Evolutionary conservation across 2,329 filamentous ascomycete genomes (phyloP).

Genomic region (Fusarium tjaetaba): DNA sequence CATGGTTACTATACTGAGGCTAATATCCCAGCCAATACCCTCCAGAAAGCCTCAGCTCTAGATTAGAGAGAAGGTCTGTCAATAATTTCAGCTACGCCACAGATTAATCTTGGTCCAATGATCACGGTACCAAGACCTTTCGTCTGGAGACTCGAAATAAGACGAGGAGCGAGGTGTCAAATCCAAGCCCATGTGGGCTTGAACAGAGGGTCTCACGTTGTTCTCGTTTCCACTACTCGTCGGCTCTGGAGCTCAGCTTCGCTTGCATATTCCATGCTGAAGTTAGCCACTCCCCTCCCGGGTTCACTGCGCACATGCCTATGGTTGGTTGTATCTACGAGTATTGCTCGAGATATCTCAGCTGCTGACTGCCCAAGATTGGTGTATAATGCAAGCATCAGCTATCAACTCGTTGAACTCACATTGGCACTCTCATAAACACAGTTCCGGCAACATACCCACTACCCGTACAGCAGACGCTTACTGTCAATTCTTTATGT

Average conservation of each 20-base stretch:
- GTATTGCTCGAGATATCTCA: background rate
- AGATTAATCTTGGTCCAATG: fast-evolving
- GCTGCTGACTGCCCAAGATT: background rate
- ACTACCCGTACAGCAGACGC: background rate
- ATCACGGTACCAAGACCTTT: no score
- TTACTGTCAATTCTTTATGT: no score
- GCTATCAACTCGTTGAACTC: no score
- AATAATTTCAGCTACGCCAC: background rate
- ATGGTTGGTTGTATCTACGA: background rate
- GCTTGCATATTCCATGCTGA: no score
- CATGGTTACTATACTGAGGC: background rate
- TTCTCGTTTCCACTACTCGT: no score
- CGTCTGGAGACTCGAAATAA: fast-evolving
- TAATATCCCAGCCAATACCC: background rate
- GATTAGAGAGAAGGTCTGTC: no score
- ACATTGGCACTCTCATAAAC: background rate
- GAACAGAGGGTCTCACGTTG: no score
- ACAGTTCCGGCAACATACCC: background rate
- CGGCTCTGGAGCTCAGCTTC: no score
- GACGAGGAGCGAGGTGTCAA: background rate
- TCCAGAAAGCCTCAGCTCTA: background rate
- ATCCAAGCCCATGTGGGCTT: no score
- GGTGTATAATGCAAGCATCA: no score
- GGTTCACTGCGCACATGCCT: no score
- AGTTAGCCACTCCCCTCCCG: no score